Percentiles rank a stretch among this genome's conserved stretches.
Evolutionary conservation across 2,329 filamentous ascomycete genomes (phyloP).

Genomic region (Xylaria sp.): DNA sequence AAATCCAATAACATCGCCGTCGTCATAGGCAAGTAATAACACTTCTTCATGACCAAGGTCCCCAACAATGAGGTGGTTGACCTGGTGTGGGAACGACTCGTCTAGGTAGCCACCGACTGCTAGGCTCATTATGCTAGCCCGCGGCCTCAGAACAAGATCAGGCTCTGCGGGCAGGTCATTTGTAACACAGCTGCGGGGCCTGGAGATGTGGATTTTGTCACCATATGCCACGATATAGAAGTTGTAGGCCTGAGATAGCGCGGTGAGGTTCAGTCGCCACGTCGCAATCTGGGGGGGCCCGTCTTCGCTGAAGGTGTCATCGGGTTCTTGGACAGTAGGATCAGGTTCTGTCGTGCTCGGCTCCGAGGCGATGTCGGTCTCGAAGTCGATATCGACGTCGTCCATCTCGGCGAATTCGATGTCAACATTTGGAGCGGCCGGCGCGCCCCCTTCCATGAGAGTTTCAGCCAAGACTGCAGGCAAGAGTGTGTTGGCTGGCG

Average conservation of each 20-base stretch:
- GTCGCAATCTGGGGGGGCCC: slow-evolving; percentile 35
- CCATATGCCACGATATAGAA: slow-evolving; percentile 65
- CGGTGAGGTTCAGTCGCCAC: slow-evolving; percentile 59
- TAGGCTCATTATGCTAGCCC: slow-evolving; percentile 43
- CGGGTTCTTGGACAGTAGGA: slow-evolving; percentile 3
- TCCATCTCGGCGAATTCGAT: no score
- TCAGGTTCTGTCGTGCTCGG: slow-evolving; percentile 6
- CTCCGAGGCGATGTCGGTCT: neutral
- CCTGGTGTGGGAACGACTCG: slow-evolving; percentile 54
- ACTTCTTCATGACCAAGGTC: slow-evolving; percentile 72
- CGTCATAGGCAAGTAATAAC: slow-evolving; percentile 68
- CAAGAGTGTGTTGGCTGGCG: neutral
- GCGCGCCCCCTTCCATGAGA: neutral
- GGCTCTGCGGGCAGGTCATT: slow-evolving; percentile 53
- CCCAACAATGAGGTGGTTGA: slow-evolving; percentile 71
- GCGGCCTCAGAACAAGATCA: slow-evolving; percentile 53
- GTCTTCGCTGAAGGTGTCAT: slow-evolving; percentile 12
- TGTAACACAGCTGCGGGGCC: slow-evolving; percentile 48
- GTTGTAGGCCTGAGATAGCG: slow-evolving; percentile 61
- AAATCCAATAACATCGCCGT: slow-evolving; percentile 75
- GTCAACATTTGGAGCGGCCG: no score
- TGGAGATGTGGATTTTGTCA: slow-evolving; percentile 60
- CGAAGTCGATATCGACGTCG: neutral
- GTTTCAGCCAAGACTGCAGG: neutral
- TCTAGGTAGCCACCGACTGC: slow-evolving; percentile 58